Evolutionary conservation across 2,329 filamentous ascomycete species (phyloP), one percentile per base, ranked within the genome.

Genomic region (Pseudogymnoascus sp.): DNA sequence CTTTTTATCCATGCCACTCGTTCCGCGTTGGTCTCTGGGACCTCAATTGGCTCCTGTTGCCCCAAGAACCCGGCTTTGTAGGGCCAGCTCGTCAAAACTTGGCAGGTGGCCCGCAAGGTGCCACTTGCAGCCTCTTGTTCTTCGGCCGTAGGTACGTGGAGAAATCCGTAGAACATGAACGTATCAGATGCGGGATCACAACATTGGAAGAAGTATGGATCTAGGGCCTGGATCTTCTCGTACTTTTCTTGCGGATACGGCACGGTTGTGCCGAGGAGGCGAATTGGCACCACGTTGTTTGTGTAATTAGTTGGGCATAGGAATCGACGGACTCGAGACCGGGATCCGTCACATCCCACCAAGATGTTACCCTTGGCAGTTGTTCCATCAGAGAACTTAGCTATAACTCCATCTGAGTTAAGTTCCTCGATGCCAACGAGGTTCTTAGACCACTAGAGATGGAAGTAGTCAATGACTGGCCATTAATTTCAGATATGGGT

Each of bases 341-440:
- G 73, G 4, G 74, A 70, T 5, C 81, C 81, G 66, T 83, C 81
- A 11, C 77, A 78, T 14, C 78, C 80, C 11, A 82, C 71, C 0
- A 82, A 69, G 2, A 82, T 70, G n/a, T 75, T 73, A 0, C 81
- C 81, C 2, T 70, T 74, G 3, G 73, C 76, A 1, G 70, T 73
- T 2, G 75, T 73, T 6, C 76, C 77, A 65, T 82, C 80, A 14
- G 74, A 71, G 65, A 82, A 82, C 38, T 72, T 66, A 0, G 77
- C 75, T 0, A 73, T 77, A 14, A 80, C 76, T 1, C 65, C 67
- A 1, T 75, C 70, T 0, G 66, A 65, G 31, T 50, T 59, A 3
- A 64, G 66, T 3, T 78, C 74, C 6, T 75, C 71, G 31, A 81
- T 72, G 2, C 67, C 64, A 3, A 66, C 62, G 6, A 75, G 71